A percentile compares a stretch with the other conserved stretches of the same genome.
Conservation (phyloP, 768 basidiomycete species). For the Candolleomyces efflorescens region DNA sequence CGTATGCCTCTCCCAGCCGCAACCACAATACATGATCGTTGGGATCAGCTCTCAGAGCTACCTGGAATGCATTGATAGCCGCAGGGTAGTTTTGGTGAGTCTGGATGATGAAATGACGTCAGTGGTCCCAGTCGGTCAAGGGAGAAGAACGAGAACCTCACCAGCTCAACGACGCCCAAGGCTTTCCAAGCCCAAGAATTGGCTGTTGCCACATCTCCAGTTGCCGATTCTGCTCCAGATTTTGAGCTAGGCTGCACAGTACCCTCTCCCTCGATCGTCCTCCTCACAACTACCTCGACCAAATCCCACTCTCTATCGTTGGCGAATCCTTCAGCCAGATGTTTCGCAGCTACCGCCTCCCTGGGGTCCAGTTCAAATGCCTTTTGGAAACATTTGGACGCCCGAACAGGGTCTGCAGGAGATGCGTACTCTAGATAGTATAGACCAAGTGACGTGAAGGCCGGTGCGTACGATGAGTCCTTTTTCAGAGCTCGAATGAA, state of each 20-base stretch:
- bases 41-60: constrained; percentile 75
- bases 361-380: constrained; percentile 95
- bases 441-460: constrained; percentile 90
- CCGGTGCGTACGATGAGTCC: constrained; percentile 74
- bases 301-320: constrained; percentile 94
- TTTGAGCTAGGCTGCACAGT: constrained; percentile 59
- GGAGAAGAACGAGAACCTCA: constrained; percentile 32
- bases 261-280: constrained; percentile 93
- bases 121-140: not conserved
- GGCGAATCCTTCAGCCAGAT: constrained; percentile 86
- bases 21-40: constrained; percentile 85
- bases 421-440: constrained; percentile 72
- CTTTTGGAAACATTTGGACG: constrained; percentile 96
- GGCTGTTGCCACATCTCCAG: constrained; percentile 64
- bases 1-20: constrained; percentile 88
- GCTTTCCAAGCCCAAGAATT: constrained; percentile 99
- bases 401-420: constrained; percentile 78
- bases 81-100: constrained; percentile 61
- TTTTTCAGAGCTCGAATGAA: constrained; percentile 81
- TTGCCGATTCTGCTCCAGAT: constrained; percentile 27
- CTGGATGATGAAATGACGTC: constrained; percentile 30
- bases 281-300: constrained; percentile 88
- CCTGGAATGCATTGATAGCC: constrained; percentile 82
- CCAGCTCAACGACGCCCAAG: constrained; percentile 85
- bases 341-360: constrained; percentile 79